phyloP scores from a whole-genome alignment of 1,284 basidiomycete genomes.

The Spongispora temasekensis region DNA sequence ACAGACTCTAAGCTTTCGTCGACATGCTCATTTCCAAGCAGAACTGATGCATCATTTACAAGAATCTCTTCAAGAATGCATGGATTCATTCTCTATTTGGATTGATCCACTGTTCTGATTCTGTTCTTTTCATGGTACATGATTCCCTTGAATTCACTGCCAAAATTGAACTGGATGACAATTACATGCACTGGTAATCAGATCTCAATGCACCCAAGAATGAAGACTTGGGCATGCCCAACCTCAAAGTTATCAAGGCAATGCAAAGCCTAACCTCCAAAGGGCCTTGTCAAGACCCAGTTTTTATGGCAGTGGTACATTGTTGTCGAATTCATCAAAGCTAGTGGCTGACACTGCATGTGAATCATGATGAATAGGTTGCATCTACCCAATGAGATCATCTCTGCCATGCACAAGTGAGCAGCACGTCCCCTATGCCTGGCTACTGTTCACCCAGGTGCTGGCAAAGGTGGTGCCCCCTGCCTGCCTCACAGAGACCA shows the following conservation, averaged over 20 bases:
- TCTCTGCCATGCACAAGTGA: conserved; percentile 95
- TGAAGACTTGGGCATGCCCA: conserved; percentile 95
- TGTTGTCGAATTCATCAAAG: conserved; percentile 29
- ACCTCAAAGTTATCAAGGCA: conserved; percentile 99
- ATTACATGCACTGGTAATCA: conserved; percentile 17
- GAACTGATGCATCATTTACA: conserved; percentile 87
- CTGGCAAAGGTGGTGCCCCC: conserved; percentile 75
- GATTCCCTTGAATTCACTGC: not conserved
- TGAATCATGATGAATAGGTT: conserved; percentile 55
- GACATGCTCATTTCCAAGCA: conserved; percentile 88
- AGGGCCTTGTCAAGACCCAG: conserved; percentile 95
- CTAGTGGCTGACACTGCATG: not conserved
- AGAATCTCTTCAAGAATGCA: conserved; percentile 97
- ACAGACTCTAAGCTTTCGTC: conserved; percentile 39
- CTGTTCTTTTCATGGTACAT: conserved; percentile 4
- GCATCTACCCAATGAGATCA: conserved; percentile 91
- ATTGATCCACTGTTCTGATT: no score
- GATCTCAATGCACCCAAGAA: conserved; percentile 98
- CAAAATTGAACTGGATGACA: not conserved
- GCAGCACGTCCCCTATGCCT: conserved; percentile 76
- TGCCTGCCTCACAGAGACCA: conserved; percentile 85
- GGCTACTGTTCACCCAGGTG: conserved; percentile 67
- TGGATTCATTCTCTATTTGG: not conserved
- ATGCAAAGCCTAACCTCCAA: conserved; percentile 96
- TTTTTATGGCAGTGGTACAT: conserved; percentile 95